Evolutionary conservation across 495 filamentous ascomycete species (phyloP), one percentile per base, ranked within the genome.

Genomic region (Xylaria longipes): DNA sequence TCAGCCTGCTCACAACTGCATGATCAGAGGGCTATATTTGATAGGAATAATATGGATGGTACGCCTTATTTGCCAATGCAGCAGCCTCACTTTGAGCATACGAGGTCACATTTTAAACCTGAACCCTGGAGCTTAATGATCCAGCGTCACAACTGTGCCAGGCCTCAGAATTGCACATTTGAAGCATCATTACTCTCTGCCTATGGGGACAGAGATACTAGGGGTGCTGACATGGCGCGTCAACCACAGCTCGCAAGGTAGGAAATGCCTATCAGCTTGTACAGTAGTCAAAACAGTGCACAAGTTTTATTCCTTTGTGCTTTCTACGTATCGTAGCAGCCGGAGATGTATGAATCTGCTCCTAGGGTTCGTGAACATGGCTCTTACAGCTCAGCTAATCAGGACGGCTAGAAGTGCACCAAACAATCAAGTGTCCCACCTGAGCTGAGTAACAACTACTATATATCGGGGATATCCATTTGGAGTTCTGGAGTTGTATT

Each of bases 281-380:
- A 62, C 35, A 41, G 58, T 62, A 43, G n/a, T 62, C 37, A 20
- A 41, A 41, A 62, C 56, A 62, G 58, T 62, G 58, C 14, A n/a
- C 37, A 11, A 62, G 17, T 2, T 0, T 25, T 43, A 29, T 27
- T 25, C 58, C 20, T 62, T 62, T 43, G 58, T 62, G 5, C 58
- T 37, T 62, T 1, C 22, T 20, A 43, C 9, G 58, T 62, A 62
- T 37, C 37, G 58, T 41, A 62, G 56, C n/a, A 58, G 37, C 58
- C 37, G 58, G 58, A 62, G 58, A 15, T n/a, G 58, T 37, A 41
- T 41, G 35, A 62, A 35, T 14, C 58, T 41, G 8, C 43, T 61
- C 29, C 20, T n/a, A 9, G 58, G 58, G 37, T 5, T 5, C 29
- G n/a, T 43, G 35, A 17, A 1, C 8, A 62, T 25, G 31, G 56